Base-by-base conservation (phyloP, 2,329 filamentous ascomycete species). In the Colletotrichum costaricense region DNA sequence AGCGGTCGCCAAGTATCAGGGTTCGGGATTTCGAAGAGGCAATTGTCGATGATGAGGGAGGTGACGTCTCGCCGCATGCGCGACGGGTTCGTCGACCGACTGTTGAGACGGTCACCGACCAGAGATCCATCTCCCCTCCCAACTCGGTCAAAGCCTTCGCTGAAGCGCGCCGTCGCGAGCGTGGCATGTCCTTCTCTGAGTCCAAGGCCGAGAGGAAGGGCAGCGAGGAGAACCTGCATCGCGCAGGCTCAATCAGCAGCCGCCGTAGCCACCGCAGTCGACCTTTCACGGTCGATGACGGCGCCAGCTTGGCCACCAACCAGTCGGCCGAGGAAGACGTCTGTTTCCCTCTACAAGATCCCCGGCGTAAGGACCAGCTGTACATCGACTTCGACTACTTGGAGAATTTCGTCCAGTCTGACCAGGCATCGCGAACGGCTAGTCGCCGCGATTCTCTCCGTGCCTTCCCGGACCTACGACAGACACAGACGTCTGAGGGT, bases 71-170 rank as follows among this genome's bases (percentile, higher is more conserved):
- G n/a, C 84, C 84, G 7, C 80, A 80, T 22, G 76, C 79, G 38
- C 81, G 84, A 7, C 87, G 84, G 49, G 85, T 84, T 71, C 89
- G 90, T 19, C 88, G 89, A 69, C 86, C 88, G 69, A 89, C 89
- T 63, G 85, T 93, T 67, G 88, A 88, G 38, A 90, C 89, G 1
- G 82, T 86, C 58, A 81, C 85, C 28, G 88, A 90, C 26, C 90
- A 89, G 60, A 89, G 94, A 68, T 95, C 94, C 1, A 86, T 90
- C 2, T 98, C 97, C 6, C 96, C 96, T 12, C 97, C 97, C 8
- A 99, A 98, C 82, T 99, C 97, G 0, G 95, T 99, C 64, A 97
- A 98, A 82, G 97, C 97, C 4, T 99, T 99, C 82, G 97, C 97
- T 22, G 94, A 97, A 79, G 94, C 94, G 68, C 93, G 95, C 63